phyloP scores from a whole-genome alignment of 2,329 filamentous ascomycete species.

The Microsporum audouinii region DNA sequence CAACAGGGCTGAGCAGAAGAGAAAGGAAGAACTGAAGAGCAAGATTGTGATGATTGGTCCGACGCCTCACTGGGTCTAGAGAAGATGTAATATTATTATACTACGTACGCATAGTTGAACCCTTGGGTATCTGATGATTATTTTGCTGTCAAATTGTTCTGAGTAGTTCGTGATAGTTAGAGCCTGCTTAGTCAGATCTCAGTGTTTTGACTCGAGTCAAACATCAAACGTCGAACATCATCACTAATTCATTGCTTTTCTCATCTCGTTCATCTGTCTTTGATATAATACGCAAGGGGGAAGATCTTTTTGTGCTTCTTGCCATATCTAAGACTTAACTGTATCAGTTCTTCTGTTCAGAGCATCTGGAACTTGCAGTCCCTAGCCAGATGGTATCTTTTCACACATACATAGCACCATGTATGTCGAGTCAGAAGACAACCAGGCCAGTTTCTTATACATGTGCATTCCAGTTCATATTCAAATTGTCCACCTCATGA shows the following conservation, averaged over 20 bases:
- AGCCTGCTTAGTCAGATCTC: too few relatives aligned
- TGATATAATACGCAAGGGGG: too few relatives aligned
- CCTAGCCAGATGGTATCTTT: neutral
- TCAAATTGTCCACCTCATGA: neutral
- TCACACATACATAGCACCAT: neutral
- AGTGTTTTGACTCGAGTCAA: too few relatives aligned
- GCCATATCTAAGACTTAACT: too few relatives aligned
- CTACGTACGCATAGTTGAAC: too few relatives aligned
- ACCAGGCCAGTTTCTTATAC: neutral
- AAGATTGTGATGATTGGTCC: neutral
- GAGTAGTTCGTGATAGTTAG: neutral
- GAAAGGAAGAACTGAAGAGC: conserved; percentile 4
- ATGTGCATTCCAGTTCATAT: neutral
- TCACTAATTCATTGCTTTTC: too few relatives aligned
- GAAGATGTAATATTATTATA: neutral
- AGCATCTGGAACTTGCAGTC: neutral
- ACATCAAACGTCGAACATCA: neutral
- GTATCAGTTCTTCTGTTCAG: too few relatives aligned
- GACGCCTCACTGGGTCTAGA: neutral
- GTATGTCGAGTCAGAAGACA: neutral
- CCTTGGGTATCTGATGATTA: neutral
- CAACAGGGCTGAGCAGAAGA: neutral
- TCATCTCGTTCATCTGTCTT: too few relatives aligned
- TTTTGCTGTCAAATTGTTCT: neutral
- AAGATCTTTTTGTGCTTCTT: too few relatives aligned